These are phyloP conservation scores for Flaveria ramosissima DNA, from an alignment of 129 eudicot genomes.

Conservation along the genomic window DNA sequence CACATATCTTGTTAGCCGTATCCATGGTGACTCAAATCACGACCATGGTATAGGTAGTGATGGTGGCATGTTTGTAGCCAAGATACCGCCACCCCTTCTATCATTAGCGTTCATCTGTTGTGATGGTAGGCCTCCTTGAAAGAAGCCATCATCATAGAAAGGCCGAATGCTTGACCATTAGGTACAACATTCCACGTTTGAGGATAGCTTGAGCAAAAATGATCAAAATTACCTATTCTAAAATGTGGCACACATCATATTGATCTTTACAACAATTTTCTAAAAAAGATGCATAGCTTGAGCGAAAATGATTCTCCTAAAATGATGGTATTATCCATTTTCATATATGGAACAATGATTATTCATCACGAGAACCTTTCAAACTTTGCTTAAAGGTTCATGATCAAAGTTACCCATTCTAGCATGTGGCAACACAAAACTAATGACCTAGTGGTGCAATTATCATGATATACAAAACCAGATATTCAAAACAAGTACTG, in stretches of 20 bases:
- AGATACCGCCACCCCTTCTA: conserved; percentile 35
- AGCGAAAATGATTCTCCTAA: background rate
- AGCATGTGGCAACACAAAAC: background rate
- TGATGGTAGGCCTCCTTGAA: conserved; percentile 41
- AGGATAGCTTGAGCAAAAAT: conserved; percentile 42
- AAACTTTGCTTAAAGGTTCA: background rate
- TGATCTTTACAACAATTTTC: background rate
- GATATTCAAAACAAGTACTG: background rate
- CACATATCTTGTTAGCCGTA: conserved; percentile 10
- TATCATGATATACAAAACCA: background rate
- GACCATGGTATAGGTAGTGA: conserved; percentile 31
- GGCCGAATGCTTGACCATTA: conserved; percentile 46
- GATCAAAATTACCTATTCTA: background rate
- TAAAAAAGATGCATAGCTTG: background rate
- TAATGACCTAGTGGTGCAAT: background rate
- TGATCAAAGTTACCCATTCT: background rate
- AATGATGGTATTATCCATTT: background rate
- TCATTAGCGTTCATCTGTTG: conserved; percentile 39
- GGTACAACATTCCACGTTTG: conserved; percentile 52
- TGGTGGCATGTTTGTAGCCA: conserved; percentile 38
- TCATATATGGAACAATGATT: background rate
- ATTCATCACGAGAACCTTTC: background rate
- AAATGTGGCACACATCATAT: too few species aligned
- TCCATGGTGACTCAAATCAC: conserved; percentile 45
- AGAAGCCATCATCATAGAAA: conserved; percentile 37